phyloP scores from a whole-genome alignment of 2,329 filamentous ascomycete species.

The Paecilomyces fulvus region DNA sequence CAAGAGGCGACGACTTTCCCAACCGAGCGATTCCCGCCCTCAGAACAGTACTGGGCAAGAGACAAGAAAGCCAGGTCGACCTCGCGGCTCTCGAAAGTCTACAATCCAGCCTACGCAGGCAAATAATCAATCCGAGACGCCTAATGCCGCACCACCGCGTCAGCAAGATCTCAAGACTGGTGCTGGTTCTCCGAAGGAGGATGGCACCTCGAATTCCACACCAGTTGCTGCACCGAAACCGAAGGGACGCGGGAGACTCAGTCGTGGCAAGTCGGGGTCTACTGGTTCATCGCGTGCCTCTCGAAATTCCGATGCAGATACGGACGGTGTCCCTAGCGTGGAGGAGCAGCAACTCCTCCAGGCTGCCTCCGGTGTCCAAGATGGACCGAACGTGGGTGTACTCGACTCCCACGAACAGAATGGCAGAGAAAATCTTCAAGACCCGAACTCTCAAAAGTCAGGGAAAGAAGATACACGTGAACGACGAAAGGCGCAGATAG shows the following conservation, averaged over 20 bases:
- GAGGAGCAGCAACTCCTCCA: neutral
- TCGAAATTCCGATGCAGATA: neutral
- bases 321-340: neutral
- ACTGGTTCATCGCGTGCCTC: neutral
- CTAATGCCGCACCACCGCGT: slow-evolving; percentile 7
- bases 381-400: neutral
- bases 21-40: slow-evolving; percentile 4
- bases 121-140: slow-evolving; percentile 4
- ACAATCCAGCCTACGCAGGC: neutral
- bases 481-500: slow-evolving; percentile 23
- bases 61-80: slow-evolving; percentile 17
- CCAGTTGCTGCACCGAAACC: slow-evolving; percentile 5
- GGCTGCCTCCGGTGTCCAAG: neutral
- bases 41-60: slow-evolving; percentile 3
- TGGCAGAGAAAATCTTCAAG: neutral
- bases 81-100: slow-evolving; percentile 4
- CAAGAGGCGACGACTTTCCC: slow-evolving; percentile 24
- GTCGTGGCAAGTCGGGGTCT: neutral
- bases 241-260: neutral
- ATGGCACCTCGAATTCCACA: slow-evolving; percentile 4
- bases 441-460: neutral
- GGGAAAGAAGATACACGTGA: slow-evolving; percentile 11
- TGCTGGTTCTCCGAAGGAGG: slow-evolving; percentile 7
- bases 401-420: neutral
- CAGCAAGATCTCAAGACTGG: slow-evolving; percentile 13